These are phyloP conservation scores for Aphanomyces stellatus DNA, from an alignment of 352 stramenopile species.

Conservation along the genomic window DNA sequence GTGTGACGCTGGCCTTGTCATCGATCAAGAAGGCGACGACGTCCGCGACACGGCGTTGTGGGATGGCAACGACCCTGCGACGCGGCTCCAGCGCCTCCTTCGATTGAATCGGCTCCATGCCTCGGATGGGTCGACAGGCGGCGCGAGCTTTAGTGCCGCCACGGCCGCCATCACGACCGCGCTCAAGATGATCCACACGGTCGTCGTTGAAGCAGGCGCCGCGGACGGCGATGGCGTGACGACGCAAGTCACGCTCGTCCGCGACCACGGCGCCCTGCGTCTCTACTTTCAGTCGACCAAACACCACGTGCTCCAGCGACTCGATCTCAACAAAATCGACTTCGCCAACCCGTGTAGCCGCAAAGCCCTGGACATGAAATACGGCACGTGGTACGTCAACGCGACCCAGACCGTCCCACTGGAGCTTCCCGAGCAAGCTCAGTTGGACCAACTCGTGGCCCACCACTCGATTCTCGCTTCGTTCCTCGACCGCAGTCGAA, in stretches of 20 bases:
- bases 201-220: constrained; percentile 33
- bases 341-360: constrained; percentile 36
- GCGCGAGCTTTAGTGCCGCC: constrained; percentile 30
- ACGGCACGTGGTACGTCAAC: constrained; percentile 57
- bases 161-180: constrained; percentile 39
- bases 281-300: constrained; percentile 57
- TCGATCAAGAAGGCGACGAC: constrained; percentile 13
- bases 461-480: neutral
- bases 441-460: neutral
- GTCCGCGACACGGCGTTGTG: neutral
- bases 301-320: constrained; percentile 47
- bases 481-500: no score
- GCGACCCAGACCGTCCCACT: constrained; percentile 32
- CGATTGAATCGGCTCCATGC: neutral
- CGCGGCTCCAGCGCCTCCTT: neutral
- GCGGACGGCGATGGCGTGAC: no score
- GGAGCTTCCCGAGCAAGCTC: neutral
- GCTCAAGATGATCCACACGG: constrained; percentile 56
- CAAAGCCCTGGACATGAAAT: constrained; percentile 45
- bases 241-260: constrained; percentile 61
- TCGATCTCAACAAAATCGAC: constrained; percentile 50
- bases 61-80: neutral
- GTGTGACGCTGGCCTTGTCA: constrained; percentile 19
- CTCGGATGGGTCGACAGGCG: neutral
- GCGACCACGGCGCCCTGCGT: constrained; percentile 44